These are phyloP conservation scores for Alternaria triticimaculans DNA, from an alignment of 2,329 filamentous ascomycete genomes.

Conservation along the genomic window DNA sequence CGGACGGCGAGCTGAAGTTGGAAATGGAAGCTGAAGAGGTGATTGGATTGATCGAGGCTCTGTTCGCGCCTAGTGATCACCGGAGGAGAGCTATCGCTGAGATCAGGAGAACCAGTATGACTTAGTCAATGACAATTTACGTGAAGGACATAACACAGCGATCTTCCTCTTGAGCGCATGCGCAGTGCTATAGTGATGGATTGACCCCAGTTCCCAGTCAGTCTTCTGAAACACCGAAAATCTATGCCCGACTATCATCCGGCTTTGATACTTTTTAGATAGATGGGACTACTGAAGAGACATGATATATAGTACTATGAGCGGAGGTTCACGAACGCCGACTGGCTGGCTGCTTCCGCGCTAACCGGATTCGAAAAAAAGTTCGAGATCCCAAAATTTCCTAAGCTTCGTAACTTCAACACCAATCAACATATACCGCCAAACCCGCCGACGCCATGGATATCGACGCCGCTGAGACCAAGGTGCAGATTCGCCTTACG, in stretches of 20 bases:
- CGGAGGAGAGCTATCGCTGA: conserved; percentile 64
- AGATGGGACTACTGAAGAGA: background rate
- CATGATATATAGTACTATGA: background rate
- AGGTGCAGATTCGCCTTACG: conserved; percentile 45
- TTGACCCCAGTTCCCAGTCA: background rate
- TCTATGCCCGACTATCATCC: too few relatives aligned
- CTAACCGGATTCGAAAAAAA: conserved; percentile 39
- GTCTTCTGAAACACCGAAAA: background rate
- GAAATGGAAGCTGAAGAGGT: conserved; percentile 69
- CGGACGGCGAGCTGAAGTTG: conserved; percentile 67
- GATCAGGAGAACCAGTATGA: conserved; percentile 51
- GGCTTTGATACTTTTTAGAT: background rate
- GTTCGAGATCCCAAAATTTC: conserved; percentile 36
- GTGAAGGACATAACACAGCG: background rate
- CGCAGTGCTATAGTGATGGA: background rate
- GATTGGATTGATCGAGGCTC: conserved; percentile 66
- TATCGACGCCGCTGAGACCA: conserved; percentile 32
- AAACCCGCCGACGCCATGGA: conserved; percentile 30
- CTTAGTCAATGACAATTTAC: conserved; percentile 4
- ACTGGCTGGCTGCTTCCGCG: conserved; percentile 28
- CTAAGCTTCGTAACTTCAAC: conserved; percentile 24
- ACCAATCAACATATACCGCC: conserved; percentile 3
- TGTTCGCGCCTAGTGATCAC: conserved; percentile 69
- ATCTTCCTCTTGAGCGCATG: background rate
- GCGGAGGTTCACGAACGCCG: conserved; percentile 31